phyloP scores from a whole-genome alignment of 176 grass and related monocot genomes.

The Dendrocalamus sinicus region DNA sequence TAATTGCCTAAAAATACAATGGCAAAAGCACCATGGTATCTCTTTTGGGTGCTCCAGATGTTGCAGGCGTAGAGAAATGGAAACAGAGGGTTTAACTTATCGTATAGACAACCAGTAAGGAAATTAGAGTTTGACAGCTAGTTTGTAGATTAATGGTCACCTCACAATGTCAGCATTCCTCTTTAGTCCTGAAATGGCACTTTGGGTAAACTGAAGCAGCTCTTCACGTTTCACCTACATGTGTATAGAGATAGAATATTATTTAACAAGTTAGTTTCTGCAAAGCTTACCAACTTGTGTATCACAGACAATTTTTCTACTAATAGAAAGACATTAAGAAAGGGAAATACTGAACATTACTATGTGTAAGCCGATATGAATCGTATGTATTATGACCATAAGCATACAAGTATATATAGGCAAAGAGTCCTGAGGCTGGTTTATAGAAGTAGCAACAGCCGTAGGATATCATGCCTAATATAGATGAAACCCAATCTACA shows the following conservation, averaged over 20 bases:
- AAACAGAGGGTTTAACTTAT: background rate
- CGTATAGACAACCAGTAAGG: background rate
- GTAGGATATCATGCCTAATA: too few relatives aligned
- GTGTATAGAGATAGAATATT: constrained; percentile 24
- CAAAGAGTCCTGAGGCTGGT: too few relatives aligned
- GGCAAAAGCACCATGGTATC: background rate
- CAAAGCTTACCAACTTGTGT: constrained; percentile 15
- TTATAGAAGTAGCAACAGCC: too few relatives aligned
- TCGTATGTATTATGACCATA: too few relatives aligned
- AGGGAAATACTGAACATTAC: constrained; percentile 7
- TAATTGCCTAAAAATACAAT: constrained; percentile 12
- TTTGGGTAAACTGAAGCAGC: constrained; percentile 91
- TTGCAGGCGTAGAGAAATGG: background rate
- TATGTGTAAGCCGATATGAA: background rate
- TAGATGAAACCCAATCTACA: too few relatives aligned
- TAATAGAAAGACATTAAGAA: constrained; percentile 14
- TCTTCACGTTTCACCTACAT: constrained; percentile 97
- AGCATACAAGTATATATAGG: too few relatives aligned
- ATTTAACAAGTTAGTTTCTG: constrained; percentile 1
- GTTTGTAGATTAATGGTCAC: constrained; percentile 47
- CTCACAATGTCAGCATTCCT: constrained; percentile 75
- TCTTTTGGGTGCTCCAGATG: background rate
- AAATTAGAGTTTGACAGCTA: constrained; percentile 20
- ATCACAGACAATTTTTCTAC: background rate
- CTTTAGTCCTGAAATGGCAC: constrained; percentile 92